phyloP scores from a whole-genome alignment of 768 basidiomycete genomes.

The Pleurotus cornucopiae region DNA sequence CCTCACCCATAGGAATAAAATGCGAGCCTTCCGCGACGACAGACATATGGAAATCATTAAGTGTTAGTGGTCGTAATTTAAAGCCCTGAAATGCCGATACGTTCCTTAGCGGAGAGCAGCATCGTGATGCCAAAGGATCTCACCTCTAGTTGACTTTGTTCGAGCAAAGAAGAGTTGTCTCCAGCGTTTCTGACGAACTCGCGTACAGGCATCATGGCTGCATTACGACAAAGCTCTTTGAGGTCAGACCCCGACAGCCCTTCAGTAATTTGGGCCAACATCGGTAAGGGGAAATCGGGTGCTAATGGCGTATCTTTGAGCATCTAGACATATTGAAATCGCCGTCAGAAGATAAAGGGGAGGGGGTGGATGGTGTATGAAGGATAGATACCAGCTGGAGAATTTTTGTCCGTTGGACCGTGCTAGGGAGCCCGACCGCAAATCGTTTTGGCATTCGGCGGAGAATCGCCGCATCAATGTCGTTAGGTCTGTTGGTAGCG shows the following conservation, averaged over 20 bases:
- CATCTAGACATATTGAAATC: slow-evolving; percentile 52
- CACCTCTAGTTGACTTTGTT: slow-evolving; percentile 47
- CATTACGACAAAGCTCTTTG: slow-evolving; percentile 87
- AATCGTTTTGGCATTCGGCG: slow-evolving; percentile 99
- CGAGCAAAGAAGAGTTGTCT: slow-evolving; percentile 37
- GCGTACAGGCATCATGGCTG: slow-evolving; percentile 89
- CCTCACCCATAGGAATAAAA: slow-evolving; percentile 4
- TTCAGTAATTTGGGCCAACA: slow-evolving; percentile 64
- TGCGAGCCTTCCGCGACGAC: slow-evolving; percentile 6
- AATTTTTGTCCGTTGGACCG: slow-evolving; percentile 79
- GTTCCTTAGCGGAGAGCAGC: neutral
- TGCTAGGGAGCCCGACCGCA: slow-evolving; percentile 74
- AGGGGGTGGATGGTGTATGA: neutral
- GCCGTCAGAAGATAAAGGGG: neutral
- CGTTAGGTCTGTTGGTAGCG: slow-evolving; percentile 92
- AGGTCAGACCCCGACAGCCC: slow-evolving; percentile 89
- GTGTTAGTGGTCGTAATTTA: slow-evolving; percentile 63
- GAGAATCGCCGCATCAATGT: slow-evolving; percentile 82
- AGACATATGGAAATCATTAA: slow-evolving; percentile 57
- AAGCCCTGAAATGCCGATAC: slow-evolving; percentile 55
- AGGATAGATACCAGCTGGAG: slow-evolving; percentile 58
- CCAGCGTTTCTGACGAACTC: slow-evolving; percentile 66
- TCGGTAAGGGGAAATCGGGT: slow-evolving; percentile 53
- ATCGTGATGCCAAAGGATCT: slow-evolving; percentile 1
- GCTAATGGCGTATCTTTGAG: slow-evolving; percentile 71